Evolutionary conservation across 345 rosid species (phyloP).

Genomic region (Punica granatum): DNA sequence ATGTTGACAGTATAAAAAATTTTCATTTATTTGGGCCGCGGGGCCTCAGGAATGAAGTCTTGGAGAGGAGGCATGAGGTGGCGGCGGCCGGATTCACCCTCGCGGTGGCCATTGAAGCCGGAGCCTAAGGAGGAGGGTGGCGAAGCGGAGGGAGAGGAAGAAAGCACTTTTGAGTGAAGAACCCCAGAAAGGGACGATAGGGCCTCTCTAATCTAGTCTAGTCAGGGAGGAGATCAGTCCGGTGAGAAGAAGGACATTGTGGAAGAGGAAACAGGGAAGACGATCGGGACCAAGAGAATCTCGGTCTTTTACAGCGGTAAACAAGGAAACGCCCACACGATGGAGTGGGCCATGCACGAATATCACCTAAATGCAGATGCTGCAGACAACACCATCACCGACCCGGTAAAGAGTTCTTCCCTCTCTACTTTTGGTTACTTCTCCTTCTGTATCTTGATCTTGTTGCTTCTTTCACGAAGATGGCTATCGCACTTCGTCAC

Average conservation of each 20-base stretch:
- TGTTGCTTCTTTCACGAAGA: not conserved
- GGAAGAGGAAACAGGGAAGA: not conserved
- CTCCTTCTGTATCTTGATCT: not conserved
- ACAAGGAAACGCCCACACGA: not conserved
- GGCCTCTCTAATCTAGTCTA: not conserved
- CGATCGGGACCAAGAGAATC: constrained; percentile 9
- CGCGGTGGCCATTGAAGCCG: constrained; percentile 41
- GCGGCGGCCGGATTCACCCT: constrained; percentile 39
- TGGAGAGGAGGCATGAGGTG: constrained; percentile 38
- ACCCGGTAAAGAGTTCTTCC: constrained; percentile 1
- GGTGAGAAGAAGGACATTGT: not conserved
- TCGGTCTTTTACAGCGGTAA: not conserved
- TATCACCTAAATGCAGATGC: constrained; percentile 3
- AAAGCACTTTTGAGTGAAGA: not conserved
- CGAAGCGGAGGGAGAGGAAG: not conserved
- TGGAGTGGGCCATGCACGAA: constrained; percentile 4
- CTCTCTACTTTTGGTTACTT: not conserved
- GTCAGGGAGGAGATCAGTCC: not conserved
- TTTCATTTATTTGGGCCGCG: constrained; percentile 1
- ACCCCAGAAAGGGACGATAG: not conserved
- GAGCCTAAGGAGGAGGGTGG: not conserved
- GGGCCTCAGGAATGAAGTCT: constrained; percentile 27
- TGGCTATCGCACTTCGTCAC: not conserved
- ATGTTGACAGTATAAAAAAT: not conserved
- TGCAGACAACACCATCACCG: not conserved